A percentile compares a stretch with the other conserved stretches of the same genome.
Evolutionary conservation across 495 filamentous ascomycete species (phyloP).

Genomic region (Penicillium pulvis): DNA sequence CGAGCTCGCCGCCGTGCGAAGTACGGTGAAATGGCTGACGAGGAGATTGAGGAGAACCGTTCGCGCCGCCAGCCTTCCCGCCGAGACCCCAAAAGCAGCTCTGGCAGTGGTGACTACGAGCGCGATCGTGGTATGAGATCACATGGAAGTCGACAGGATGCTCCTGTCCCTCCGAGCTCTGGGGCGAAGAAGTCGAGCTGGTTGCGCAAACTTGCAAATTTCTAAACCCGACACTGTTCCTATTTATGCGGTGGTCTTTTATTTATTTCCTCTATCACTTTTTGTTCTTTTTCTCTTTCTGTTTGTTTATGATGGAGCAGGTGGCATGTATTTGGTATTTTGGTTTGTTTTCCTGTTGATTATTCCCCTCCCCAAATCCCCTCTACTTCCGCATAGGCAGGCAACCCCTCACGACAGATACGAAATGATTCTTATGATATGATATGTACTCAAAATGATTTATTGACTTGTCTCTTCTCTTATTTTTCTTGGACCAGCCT

Average conservation of each 20-base stretch:
- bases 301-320: background rate
- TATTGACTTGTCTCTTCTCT: background rate
- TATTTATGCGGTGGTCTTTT: background rate
- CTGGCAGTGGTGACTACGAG: constrained; percentile 47
- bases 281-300: background rate
- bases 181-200: constrained; percentile 48
- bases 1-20: constrained; percentile 41
- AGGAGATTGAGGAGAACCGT: constrained; percentile 44
- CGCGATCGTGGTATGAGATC: constrained; percentile 42
- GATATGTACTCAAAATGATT: constrained; percentile 1
- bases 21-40: constrained; percentile 41
- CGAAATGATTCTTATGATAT: constrained; percentile 7
- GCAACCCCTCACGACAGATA: constrained; percentile 1
- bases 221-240: background rate
- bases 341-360: background rate
- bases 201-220: constrained; percentile 47
- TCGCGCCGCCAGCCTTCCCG: constrained; percentile 34
- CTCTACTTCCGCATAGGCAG: background rate
- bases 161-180: constrained; percentile 24
- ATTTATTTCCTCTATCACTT: background rate
- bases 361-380: background rate
- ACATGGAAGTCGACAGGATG: constrained; percentile 35
- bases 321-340: constrained; percentile 1
- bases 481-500: background rate
- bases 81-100: constrained; percentile 42